phyloP scores from a whole-genome alignment of 2,329 filamentous ascomycete species.

The Ophiognomonia clavigignenti-juglandacearum region DNA sequence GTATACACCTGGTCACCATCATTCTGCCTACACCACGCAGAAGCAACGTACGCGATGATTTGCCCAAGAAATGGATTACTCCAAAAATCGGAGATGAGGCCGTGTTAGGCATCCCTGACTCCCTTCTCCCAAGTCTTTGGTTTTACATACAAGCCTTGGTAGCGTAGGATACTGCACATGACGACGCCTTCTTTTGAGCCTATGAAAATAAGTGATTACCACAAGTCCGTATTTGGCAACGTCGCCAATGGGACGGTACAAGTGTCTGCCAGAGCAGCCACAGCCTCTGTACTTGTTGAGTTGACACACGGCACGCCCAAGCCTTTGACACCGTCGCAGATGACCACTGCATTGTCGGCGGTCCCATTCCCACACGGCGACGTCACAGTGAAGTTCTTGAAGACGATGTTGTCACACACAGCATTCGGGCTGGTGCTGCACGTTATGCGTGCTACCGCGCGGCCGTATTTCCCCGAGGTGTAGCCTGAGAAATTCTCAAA shows the following conservation, averaged over 20 bases:
- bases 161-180: too few species aligned
- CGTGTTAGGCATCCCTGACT: too few species aligned
- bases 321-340: slow-evolving; percentile 43
- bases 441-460: slow-evolving; percentile 48
- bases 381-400: slow-evolving; percentile 50
- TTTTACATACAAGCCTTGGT: too few species aligned
- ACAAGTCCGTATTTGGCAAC: slow-evolving; percentile 9
- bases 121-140: too few species aligned
- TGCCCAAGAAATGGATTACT: too few species aligned
- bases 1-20: too few species aligned
- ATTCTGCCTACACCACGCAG: too few species aligned
- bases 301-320: slow-evolving; percentile 30
- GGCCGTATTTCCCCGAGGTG: slow-evolving; percentile 50
- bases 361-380: slow-evolving; percentile 36
- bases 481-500: slow-evolving; percentile 56
- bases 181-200: too few species aligned
- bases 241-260: slow-evolving; percentile 27
- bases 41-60: too few species aligned
- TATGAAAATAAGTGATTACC: too few species aligned
- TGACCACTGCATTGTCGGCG: slow-evolving; percentile 35
- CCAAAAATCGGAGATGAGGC: too few species aligned
- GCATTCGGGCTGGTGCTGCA: slow-evolving; percentile 49
- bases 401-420: slow-evolving; percentile 49
- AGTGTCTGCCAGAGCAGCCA: slow-evolving; percentile 26
- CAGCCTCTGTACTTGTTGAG: slow-evolving; percentile 28